A percentile compares a stretch with the other conserved stretches of the same genome.
These are phyloP conservation scores for Beauveria asiatica DNA, from an alignment of 2,329 filamentous ascomycete species.

Conservation along the genomic window DNA sequence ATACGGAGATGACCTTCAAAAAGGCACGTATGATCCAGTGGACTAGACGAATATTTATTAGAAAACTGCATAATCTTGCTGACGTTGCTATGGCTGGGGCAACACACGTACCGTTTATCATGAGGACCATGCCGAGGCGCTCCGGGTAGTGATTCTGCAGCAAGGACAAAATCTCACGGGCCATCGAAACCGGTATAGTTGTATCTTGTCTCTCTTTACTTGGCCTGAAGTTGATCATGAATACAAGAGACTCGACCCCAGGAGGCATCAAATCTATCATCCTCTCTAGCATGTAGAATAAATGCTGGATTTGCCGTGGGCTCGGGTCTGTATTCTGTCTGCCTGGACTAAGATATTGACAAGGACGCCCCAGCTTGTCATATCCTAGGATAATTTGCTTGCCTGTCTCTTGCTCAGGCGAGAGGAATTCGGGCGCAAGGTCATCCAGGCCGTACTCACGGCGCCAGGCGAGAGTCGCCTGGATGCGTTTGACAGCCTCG, in stretches of 20 bases:
- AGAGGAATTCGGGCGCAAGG: constrained; percentile 79
- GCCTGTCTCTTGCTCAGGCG: constrained; percentile 88
- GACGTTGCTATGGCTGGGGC: too few relatives aligned
- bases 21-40: constrained; percentile 89
- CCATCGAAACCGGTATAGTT: constrained; percentile 63
- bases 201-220: constrained; percentile 66
- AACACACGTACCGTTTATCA: constrained; percentile 64
- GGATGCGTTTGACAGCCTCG: constrained; percentile 70
- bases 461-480: constrained; percentile 76
- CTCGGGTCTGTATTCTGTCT: constrained; percentile 86
- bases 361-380: constrained; percentile 75
- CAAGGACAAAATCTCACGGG: constrained; percentile 78
- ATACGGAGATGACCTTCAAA: constrained; percentile 91
- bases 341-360: constrained; percentile 81
- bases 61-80: too few relatives aligned
- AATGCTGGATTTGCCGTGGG: constrained; percentile 81
- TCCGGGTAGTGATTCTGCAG: constrained; percentile 95
- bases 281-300: constrained; percentile 93
- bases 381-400: constrained; percentile 89
- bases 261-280: constrained; percentile 80
- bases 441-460: constrained; percentile 79
- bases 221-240: constrained; percentile 87
- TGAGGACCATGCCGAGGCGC: constrained; percentile 76
- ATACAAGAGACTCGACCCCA: constrained; percentile 74
- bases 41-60: constrained; percentile 39